phyloP scores from a whole-genome alignment of 2,329 filamentous ascomycete genomes.

The Emmonsiellopsis sp. region DNA sequence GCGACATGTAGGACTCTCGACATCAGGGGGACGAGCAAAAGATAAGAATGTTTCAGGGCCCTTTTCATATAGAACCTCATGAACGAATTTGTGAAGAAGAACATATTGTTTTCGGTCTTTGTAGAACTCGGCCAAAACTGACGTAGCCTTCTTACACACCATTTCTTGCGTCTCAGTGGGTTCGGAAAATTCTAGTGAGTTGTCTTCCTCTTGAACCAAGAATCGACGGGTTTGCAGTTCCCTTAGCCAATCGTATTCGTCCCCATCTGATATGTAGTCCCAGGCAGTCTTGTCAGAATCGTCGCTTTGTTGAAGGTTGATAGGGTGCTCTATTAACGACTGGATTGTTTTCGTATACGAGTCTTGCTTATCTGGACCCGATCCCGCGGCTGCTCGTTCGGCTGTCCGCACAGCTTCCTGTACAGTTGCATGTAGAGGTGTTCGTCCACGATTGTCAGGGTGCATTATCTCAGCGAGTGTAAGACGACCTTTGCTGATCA shows the following conservation, averaged over 20 bases:
- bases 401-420: not conserved
- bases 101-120: not conserved
- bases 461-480: not conserved
- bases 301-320: not conserved
- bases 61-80: not conserved
- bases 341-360: not conserved
- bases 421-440: not conserved
- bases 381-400: too few species aligned
- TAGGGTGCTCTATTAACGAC: not conserved
- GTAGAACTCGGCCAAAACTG: not conserved
- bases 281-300: not conserved
- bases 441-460: not conserved
- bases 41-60: not conserved
- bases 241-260: not conserved
- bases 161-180: not conserved
- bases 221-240: not conserved
- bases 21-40: not conserved
- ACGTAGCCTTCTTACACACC: not conserved
- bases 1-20: not conserved
- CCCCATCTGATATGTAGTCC: not conserved
- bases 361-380: not conserved
- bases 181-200: not conserved
- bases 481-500: not conserved
- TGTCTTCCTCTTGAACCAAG: not conserved
- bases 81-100: not conserved